Percentiles rank a stretch among this genome's conserved stretches.
phyloP scores from a whole-genome alignment of 116 monocot species.

The Cymodocea nodosa region DNA sequence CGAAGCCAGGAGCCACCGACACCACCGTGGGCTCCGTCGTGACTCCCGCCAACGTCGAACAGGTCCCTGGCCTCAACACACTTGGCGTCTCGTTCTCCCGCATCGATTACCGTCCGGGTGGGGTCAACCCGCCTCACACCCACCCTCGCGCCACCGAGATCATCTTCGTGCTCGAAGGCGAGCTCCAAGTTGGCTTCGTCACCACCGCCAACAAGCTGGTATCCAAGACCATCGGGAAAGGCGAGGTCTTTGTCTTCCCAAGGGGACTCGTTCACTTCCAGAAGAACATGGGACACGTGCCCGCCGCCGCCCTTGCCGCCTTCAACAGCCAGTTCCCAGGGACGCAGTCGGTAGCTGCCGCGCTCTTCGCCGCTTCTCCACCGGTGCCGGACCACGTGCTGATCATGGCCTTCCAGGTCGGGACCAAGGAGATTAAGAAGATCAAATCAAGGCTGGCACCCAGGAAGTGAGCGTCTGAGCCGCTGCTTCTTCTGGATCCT shows the following conservation, averaged over 20 bases:
- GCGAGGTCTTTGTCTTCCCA: slow-evolving; percentile 32
- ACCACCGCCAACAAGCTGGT: slow-evolving; percentile 25
- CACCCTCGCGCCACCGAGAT: slow-evolving; percentile 35
- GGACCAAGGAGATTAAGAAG: slow-evolving; percentile 34
- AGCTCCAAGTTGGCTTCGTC: slow-evolving; percentile 23
- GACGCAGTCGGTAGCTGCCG: slow-evolving; percentile 24
- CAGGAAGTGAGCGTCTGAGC: slow-evolving; percentile 11
- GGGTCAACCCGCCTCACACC: slow-evolving; percentile 29
- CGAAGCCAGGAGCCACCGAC: slow-evolving; percentile 22
- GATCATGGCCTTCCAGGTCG: slow-evolving; percentile 35
- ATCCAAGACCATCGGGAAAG: slow-evolving; percentile 15
- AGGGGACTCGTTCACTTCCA: slow-evolving; percentile 42
- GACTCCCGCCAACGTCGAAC: slow-evolving; percentile 29
- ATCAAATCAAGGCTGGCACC: slow-evolving; percentile 29
- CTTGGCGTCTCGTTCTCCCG: slow-evolving; percentile 34
- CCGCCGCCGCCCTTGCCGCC: slow-evolving; percentile 29
- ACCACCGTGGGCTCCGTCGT: slow-evolving; percentile 27
- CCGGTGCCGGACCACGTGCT: slow-evolving; percentile 34
- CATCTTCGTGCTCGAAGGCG: slow-evolving; percentile 24
- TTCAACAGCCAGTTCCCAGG: slow-evolving; percentile 53
- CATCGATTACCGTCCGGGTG: slow-evolving; percentile 23
- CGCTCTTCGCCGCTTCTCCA: slow-evolving; percentile 27
- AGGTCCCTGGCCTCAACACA: slow-evolving; percentile 46
- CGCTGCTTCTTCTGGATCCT: no score
- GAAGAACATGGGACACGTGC: slow-evolving; percentile 15